Base-by-base conservation (phyloP, 2,329 filamentous ascomycete species). In the Ampelomyces quisqualis region DNA sequence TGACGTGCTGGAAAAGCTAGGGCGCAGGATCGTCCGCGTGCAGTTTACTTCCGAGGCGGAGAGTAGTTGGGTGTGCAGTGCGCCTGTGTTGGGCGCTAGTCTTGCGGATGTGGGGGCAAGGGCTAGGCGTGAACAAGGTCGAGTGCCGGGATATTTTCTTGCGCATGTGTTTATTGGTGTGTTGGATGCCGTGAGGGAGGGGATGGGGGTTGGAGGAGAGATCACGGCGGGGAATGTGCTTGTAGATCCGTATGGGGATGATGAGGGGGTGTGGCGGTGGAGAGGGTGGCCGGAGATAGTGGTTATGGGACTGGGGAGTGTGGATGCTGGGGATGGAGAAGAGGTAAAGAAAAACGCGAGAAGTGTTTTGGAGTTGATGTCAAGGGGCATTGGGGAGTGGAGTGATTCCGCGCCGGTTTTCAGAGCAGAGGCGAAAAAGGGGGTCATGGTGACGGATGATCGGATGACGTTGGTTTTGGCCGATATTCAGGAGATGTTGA, bases 101-200 rank as follows among this genome's bases (percentile, higher is more conserved):
- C 5, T 5, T 8, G 22, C 8, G 1, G 6, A 24, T 18, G 19
- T 9, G 18, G 22, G 14, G 2, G 28, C 21, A 3, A 19, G 33
- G n/a, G n/a, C n/a, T n/a, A n/a, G n/a, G n/a, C n/a, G n/a, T n/a
- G n/a, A n/a, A n/a, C n/a, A n/a, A n/a, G n/a, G n/a, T n/a, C n/a
- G n/a, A 1, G 28, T 55, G 3, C 44, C 45, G 5, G 24, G 29
- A 4, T 57, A 43, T 34, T 39, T 51, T 4, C 29, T 55, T 5
- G 48, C 38, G 39, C 54, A 55, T 17, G 38, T 52, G 15, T 43
- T 45, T 21, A 3, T 53, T 3, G 34, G 28, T 2, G 13, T 58
- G 17, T 6, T 57, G 5, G 31, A 45, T 19, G 40, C 43, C 1
- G 17, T 51, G 7, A 5, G 19, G 0, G 47, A 44, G 7, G 13